Evolutionary conservation across 805 yeast genomes (phyloP), one percentile per base, ranked within the genome.

Genomic region (Kodamaea neixiangensis): DNA sequence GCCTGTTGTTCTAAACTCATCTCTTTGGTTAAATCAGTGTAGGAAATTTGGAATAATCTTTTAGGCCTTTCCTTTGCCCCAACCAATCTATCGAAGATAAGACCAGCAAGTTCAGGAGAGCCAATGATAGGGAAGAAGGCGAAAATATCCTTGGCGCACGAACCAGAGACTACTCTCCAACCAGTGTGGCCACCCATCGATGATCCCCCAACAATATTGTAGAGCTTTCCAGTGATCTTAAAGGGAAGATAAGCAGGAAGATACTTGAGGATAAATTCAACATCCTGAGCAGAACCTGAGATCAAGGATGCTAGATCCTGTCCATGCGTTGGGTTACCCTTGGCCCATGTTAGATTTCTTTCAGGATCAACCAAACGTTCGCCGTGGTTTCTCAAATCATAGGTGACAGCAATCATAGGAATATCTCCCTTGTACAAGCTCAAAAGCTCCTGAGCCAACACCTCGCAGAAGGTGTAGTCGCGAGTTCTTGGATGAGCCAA

Each of bases 311-410:
- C 57, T 79, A 83, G 68, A 57, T 82, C 83, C 50, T 66, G 57
- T 1, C 75, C 83, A 57, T 82, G 86, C 11, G 71, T 63, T 10
- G 54, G 54, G 59, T 82, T 81, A 2, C 82, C 82, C 3, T 59
- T 59, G 1, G 51, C 54, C 87, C 87, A 82, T 15, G 67, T 65
- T 2, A 57, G 48, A 60, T 80, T 82, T 34, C 65, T 60, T 10
- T 31, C 31, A 3, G 53, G 58, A 41, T 73, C 69, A 5, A 78
- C 61, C 7, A 57, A 47, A 31, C 87, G 66, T 19, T 65, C 66
- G 3, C 87, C 87, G 58, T 83, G 87, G 61, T 83, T 82, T 34
- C 84, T 71, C 53, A 67, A 60, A 58, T 83, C 87, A 54, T 78
- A 79, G 0, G 80, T 69, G 10, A 79, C 79, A 43, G 77, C 76